Conservation (phyloP, 2,329 filamentous ascomycete genomes). For the Bipolaris oryzae region DNA sequence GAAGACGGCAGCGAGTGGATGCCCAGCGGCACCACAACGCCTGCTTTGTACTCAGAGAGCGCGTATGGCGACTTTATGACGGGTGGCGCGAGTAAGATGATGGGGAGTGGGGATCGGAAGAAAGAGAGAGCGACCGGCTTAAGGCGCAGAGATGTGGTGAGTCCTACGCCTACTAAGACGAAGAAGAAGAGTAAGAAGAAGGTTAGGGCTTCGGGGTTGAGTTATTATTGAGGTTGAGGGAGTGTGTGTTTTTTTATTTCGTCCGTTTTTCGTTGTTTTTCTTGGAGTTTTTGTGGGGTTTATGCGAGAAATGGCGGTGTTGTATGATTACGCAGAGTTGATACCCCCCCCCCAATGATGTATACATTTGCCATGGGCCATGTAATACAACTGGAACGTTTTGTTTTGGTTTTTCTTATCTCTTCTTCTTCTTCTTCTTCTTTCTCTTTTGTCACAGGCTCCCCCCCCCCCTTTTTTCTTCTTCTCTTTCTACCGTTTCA, state of each 20-base stretch:
- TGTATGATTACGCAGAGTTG: neutral
- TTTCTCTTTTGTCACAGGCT: neutral
- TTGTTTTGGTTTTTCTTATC: neutral
- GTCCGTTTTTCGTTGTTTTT: neutral
- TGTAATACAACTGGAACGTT: neutral
- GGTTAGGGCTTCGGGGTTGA: constrained; percentile 33
- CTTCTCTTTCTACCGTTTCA: neutral
- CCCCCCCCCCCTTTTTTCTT: neutral
- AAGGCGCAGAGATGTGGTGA: constrained; percentile 15
- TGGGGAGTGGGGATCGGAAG: constrained; percentile 6
- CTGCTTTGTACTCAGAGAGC: constrained; percentile 20
- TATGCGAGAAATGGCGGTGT: neutral
- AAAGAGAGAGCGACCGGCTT: constrained; percentile 20
- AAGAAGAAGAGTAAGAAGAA: constrained; percentile 36
- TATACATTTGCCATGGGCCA: neutral
- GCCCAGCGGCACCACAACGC: constrained; percentile 30
- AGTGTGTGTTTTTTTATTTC: neutral
- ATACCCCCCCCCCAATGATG: neutral
- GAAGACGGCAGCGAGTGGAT: constrained; percentile 35
- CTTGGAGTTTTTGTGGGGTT: neutral
- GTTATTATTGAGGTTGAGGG: constrained; percentile 32
- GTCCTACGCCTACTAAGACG: constrained; percentile 28
- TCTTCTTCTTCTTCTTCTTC: too few relatives aligned
- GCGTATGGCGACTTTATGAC: constrained; percentile 28
- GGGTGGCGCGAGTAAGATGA: constrained; percentile 24